Percentiles rank a stretch among this genome's conserved stretches.
Conservation (phyloP, 208 protist genomes). For the Trichomonas tenax region DNA sequence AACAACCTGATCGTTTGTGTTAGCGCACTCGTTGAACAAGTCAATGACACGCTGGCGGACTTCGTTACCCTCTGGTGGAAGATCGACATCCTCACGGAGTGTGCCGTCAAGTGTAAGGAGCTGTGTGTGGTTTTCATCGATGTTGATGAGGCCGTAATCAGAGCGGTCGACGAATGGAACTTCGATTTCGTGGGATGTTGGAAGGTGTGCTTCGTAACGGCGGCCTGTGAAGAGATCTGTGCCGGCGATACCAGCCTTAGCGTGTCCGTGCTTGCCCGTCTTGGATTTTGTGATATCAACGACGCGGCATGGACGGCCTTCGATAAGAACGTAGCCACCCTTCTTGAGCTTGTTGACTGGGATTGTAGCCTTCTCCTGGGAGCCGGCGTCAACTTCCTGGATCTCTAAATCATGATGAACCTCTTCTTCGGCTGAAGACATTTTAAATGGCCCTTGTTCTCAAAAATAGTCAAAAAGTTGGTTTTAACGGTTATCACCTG, state of each 20-base stretch:
- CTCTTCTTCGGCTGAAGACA: not conserved
- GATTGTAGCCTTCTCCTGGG: not conserved
- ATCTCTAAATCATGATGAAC: not conserved
- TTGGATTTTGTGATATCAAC: slow-evolving; percentile 84
- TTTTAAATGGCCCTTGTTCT: too few species aligned
- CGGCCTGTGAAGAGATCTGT: slow-evolving; percentile 93
- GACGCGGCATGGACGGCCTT: slow-evolving; percentile 77
- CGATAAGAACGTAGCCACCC: slow-evolving; percentile 56
- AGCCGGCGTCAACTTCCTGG: not conserved
- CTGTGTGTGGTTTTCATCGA: slow-evolving; percentile 37
- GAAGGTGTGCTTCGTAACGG: slow-evolving; percentile 86
- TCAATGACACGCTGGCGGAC: not conserved
- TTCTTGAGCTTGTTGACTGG: slow-evolving; percentile 37
- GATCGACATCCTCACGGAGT: not conserved
- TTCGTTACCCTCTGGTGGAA: slow-evolving; percentile 1
- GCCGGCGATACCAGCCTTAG: slow-evolving; percentile 85
- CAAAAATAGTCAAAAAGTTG: too few species aligned
- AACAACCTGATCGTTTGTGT: not conserved
- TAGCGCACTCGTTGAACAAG: not conserved
- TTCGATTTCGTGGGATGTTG: slow-evolving; percentile 86
- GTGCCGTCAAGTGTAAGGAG: not conserved
- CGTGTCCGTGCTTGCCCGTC: slow-evolving; percentile 95
- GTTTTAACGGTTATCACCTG: too few species aligned
- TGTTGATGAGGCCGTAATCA: slow-evolving; percentile 74
- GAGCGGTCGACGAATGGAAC: slow-evolving; percentile 73